phyloP scores from a whole-genome alignment of 805 yeast species.

The Candida succiphila region DNA sequence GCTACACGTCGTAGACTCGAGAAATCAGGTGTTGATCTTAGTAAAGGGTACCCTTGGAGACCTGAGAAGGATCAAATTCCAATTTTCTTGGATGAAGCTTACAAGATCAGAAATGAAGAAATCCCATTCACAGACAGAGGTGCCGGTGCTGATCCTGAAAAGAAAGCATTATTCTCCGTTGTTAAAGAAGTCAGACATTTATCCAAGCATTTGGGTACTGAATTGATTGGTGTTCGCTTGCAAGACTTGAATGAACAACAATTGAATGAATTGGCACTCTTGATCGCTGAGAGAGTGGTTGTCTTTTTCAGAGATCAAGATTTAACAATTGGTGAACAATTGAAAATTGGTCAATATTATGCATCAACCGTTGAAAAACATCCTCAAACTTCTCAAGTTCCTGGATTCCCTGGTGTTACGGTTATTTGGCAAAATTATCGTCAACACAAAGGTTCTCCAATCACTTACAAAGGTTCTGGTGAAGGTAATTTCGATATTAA shows the following conservation, averaged over 20 bases:
- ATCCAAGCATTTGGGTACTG: conserved; percentile 40
- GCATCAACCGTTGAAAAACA: conserved; percentile 35
- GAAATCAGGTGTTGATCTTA: conserved; percentile 26
- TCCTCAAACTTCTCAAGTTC: conserved; percentile 24
- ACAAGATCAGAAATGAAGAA: conserved; percentile 24
- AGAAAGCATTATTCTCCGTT: conserved; percentile 30
- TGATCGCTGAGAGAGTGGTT: conserved; percentile 38
- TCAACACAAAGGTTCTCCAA: conserved; percentile 13
- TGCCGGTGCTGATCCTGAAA: conserved; percentile 29
- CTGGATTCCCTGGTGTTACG: conserved; percentile 26
- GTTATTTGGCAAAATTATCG: conserved; percentile 32
- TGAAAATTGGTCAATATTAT: conserved; percentile 33
- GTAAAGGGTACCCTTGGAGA: conserved; percentile 29
- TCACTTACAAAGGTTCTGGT: conserved; percentile 13
- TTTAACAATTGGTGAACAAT: no score
- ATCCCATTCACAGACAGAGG: conserved; percentile 25
- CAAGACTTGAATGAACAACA: conserved; percentile 31
- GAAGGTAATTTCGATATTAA: conserved; percentile 12
- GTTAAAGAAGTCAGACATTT: conserved; percentile 31
- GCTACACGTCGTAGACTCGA: conserved; percentile 21
- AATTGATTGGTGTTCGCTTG: conserved; percentile 35
- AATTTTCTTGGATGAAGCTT: conserved; percentile 29
- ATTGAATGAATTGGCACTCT: conserved; percentile 35
- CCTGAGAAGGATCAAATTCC: conserved; percentile 26
- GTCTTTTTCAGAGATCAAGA: conserved; percentile 42